Base-by-base conservation (phyloP, 345 rosid genomes). In the Passiflora organensis region DNA sequence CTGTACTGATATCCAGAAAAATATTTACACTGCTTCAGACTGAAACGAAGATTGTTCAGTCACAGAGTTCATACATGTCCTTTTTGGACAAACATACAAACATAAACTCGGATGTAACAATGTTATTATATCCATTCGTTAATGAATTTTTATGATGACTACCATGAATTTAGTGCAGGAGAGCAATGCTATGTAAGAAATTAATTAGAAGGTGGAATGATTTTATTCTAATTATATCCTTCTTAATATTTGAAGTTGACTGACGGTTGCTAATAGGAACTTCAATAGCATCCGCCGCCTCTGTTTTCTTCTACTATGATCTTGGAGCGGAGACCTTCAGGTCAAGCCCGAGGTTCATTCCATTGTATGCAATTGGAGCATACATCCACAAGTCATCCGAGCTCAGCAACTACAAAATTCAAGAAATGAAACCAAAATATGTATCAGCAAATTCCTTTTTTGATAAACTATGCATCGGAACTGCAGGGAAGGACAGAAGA, bases 381-480 rank as follows among this genome's bases (percentile, higher is more conserved):
- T 81, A 89, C 97, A 86, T 89, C 97, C 95, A 89, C 43, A 80
- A 55, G 57, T 84, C 97, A 72, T 86, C 88, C 47, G 97, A 89
- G 75, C 97, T 86, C 58, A 89, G 72, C 56, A 89, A 64, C 97
- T 89, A 69, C 65, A 28, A 28, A 50, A 50, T 36, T 23, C 21
- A 38, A 62, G 10, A 62, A 15, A 17, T 51, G 14, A 15, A 13
- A 36, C 51, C 6, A 14, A 5, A 55, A 23, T 49, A 21, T 15
- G 18, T 12, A 32, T 38, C 47, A 42, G 61, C 20, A 32, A 21
- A 48, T 11, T 0, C 9, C 9, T 25, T 41, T 38, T 19, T 4
- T 11, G 13, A 16, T 1, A 11, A 28, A 28, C 34, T 28, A n/a
- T n/a, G 3, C 34, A 28, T 8, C 8, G 34, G 34, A 28, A 28